Conservation (phyloP, 2,329 filamentous ascomycete species). For the Pyrenophora tritici-repentis region DNA sequence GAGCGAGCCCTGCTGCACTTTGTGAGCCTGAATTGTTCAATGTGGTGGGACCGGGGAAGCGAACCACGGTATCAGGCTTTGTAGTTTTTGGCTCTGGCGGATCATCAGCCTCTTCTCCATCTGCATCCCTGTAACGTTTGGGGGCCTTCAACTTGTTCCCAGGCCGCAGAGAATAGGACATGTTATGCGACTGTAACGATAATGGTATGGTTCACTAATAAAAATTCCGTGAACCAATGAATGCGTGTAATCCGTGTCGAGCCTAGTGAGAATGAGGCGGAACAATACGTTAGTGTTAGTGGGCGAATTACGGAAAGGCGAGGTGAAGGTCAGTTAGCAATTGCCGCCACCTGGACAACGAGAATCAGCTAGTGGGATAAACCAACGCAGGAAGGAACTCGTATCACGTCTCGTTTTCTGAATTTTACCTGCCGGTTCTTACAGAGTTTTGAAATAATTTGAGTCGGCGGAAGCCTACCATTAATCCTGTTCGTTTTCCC, state of each 20-base stretch:
- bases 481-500: too few relatives aligned
- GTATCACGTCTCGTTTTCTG: too few relatives aligned
- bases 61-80: not conserved
- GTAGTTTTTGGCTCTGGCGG: not conserved
- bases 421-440: too few relatives aligned
- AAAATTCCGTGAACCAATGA: too few relatives aligned
- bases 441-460: too few relatives aligned
- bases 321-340: slow-evolving; percentile 3
- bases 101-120: not conserved
- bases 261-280: not conserved
- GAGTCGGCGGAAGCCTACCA: too few relatives aligned
- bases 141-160: slow-evolving; percentile 5
- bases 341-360: not conserved
- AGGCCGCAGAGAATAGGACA: slow-evolving; percentile 7
- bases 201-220: not conserved
- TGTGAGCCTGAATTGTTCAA: not conserved
- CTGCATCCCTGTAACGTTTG: not conserved
- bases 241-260: not conserved
- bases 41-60: not conserved
- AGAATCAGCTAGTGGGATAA: not conserved
- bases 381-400: too few relatives aligned
- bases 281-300: not conserved
- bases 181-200: not conserved
- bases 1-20: not conserved
- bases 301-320: not conserved